Base-by-base conservation (phyloP, 345 rosid species). In the Pelargonium nanum region DNA sequence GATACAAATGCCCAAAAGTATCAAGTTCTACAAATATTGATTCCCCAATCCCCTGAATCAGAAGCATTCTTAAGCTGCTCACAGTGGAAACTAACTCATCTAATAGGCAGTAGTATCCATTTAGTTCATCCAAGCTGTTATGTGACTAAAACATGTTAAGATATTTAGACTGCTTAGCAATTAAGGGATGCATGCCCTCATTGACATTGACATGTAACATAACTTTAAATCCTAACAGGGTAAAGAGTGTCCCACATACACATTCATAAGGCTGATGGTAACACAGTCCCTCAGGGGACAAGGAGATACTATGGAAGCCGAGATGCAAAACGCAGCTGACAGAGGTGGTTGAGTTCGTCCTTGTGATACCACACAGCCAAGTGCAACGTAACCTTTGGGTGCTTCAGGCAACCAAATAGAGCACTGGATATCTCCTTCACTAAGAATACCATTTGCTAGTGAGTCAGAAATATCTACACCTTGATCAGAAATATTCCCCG, bases 371-470 rank as follows among this genome's bases (percentile, higher is more conserved):
- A 89, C 85, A 75, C 97, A 89, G 61, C 99, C 77, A 62, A 93
- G 65, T 24, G 97, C 91, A 72, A 93, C 83, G 71, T 87, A 93
- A 62, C 96, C 99, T 66, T 78, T 66, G 12, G 96, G 97, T 25
- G 96, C 94, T 76, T 84, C 89, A 60, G 99, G 97, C 74, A 87
- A 83, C 99, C 99, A 93, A 65, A 89, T 77, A 67, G 85, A 84
- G 69, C 94, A 89, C 61, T 54, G 53, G 65, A 59, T 64, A 1
- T 70, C 80, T 56, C 54, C 79, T 58, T 65, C 72, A 57, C 67
- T 61, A 57, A 22, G 20, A 25, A 26, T 62, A 58, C 57, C 70
- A 63, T 61, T 58, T 34, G 57, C 53, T 25, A 15, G 64, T 5
- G 70, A 65, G 50, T 60, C 56, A 53, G 70, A 65, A 65, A 34